Evolutionary conservation across 2,329 filamentous ascomycete species (phyloP), one percentile per base, ranked within the genome.

Genomic region (Triangularia setosa): DNA sequence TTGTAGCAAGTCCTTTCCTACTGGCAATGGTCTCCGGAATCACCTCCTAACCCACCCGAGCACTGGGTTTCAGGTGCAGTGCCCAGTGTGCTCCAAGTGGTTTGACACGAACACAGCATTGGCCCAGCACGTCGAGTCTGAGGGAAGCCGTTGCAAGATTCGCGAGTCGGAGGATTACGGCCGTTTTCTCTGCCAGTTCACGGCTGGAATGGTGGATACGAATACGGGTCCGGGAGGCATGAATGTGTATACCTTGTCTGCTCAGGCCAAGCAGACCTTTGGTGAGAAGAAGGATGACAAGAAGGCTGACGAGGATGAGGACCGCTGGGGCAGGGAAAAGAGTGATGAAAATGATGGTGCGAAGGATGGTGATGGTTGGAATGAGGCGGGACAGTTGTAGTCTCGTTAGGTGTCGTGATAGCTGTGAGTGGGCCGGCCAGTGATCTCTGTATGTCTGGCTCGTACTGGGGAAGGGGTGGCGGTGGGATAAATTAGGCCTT

Each of bases 21-120:
- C 64, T 0, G 64, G 69, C 0, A 33, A 40, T 0, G 75, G 63
- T 0, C 68, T 85, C 5, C 63, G 78, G 1, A 54, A 25, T 0
- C 84, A 87, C 69, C 77, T 87, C 24, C 73, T 70, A 9, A 81
- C 80, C 1, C 66, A 74, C 0, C 73, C 72, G 1, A 84, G 86
- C 69, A 65, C 72, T 27, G 71, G 63, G 5, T 65, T 78, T 16
- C 69, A 71, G 24, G 67, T 67, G 48, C 63, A 67, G 58, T 87
- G 84, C 71, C 79, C 81, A 0, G 74, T 72, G 55, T 87, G 84
- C 67, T 71, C 73, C 12, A 72, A 71, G 2, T 71, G 69, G 7
- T 86, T 83, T 69, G 72, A 72, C 7, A 76, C 75, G 1, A 72
- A 80, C 21, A 72, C 76, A 16, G 76, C 79, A 2, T 77, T 85